Conservation (phyloP, 805 yeast genomes). For the Metschnikowia shivogae region DNA sequence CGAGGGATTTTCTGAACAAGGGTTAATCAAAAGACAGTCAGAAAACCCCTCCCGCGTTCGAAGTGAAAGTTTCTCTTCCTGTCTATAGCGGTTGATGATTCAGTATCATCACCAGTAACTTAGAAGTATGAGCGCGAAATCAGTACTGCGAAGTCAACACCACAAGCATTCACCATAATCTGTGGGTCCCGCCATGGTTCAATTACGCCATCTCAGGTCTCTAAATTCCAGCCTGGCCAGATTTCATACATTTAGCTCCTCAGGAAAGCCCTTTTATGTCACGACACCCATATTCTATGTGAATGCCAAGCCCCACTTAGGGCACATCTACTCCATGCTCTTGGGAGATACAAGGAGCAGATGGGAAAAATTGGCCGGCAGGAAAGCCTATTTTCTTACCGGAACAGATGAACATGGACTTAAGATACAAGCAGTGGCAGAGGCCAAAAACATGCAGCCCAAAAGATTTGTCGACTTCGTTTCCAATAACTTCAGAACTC, state of each 20-base stretch:
- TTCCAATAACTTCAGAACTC: conserved; percentile 55
- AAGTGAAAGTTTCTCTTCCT: no score
- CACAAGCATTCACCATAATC: no score
- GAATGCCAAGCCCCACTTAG: conserved; percentile 91
- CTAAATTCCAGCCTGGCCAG: no score
- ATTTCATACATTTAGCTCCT: neutral
- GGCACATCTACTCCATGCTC: conserved; percentile 86
- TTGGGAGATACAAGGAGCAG: conserved; percentile 74
- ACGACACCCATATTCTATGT: conserved; percentile 97
- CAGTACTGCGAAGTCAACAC: no score
- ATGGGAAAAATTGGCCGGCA: conserved; percentile 52
- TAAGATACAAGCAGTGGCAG: conserved; percentile 87
- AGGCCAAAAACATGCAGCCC: conserved; percentile 44
- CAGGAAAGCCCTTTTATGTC: conserved; percentile 40
- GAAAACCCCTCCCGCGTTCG: no score
- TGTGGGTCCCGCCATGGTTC: neutral
- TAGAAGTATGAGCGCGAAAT: no score
- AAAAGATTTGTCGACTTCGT: conserved; percentile 69
- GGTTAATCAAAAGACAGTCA: no score
- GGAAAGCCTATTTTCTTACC: conserved; percentile 57
- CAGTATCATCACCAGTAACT: no score
- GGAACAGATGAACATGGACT: conserved; percentile 98
- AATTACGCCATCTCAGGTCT: no score
- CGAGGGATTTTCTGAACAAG: no score
- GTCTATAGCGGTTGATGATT: no score